These are phyloP conservation scores for Colletotrichum orbiculare DNA, from an alignment of 2,329 filamentous ascomycete species.

Conservation along the genomic window DNA sequence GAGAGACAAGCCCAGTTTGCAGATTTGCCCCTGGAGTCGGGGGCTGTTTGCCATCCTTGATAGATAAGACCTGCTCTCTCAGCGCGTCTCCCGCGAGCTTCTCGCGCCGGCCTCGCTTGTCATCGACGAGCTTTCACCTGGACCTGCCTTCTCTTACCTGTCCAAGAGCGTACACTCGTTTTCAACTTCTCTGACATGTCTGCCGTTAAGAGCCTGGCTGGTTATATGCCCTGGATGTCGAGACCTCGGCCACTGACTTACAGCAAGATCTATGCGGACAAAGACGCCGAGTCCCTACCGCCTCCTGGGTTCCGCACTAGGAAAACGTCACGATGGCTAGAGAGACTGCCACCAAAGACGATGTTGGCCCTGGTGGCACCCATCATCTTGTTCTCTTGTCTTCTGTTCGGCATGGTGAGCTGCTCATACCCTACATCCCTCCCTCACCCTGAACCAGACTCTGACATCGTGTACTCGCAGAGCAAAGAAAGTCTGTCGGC, in stretches of 20 bases:
- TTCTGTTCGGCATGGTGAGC: slow-evolving; percentile 18
- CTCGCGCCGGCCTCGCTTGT: no score
- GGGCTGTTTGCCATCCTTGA: no score
- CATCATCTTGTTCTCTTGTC: slow-evolving; percentile 6
- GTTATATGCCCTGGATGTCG: slow-evolving; percentile 2
- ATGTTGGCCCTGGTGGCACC: slow-evolving; percentile 6
- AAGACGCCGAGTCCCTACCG: slow-evolving; percentile 4
- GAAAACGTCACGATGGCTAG: background rate
- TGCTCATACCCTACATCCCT: background rate
- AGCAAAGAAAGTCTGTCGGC: background rate
- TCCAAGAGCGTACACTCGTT: background rate
- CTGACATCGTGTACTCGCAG: background rate
- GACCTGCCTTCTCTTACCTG: background rate
- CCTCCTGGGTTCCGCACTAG: background rate
- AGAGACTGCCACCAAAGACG: slow-evolving; percentile 1
- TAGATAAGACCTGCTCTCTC: no score
- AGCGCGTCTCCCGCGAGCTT: no score
- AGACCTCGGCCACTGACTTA: slow-evolving; percentile 1
- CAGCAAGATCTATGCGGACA: slow-evolving; percentile 11
- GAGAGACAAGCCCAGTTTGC: no score
- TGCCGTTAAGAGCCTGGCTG: background rate
- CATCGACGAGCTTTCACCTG: no score
- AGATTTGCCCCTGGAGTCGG: no score
- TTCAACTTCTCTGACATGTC: slow-evolving; percentile 3
- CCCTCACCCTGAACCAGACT: no score